These are phyloP conservation scores for Boletus subcaerulescens DNA, from an alignment of 768 basidiomycete genomes.

Conservation along the genomic window DNA sequence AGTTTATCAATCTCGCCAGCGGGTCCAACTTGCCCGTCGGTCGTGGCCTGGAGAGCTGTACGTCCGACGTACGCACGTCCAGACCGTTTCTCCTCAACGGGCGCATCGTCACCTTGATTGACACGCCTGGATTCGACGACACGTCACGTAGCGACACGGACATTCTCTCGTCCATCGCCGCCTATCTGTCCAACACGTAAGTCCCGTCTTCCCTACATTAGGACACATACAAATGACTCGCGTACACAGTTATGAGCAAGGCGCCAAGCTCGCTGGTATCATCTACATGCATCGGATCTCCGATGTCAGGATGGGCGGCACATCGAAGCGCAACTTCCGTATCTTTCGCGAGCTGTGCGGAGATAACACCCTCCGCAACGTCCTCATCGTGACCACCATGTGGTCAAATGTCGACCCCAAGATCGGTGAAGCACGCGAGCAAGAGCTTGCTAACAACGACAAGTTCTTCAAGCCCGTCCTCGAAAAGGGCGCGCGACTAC, in stretches of 20 bases:
- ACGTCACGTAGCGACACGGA: conserved; percentile 47
- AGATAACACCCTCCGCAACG: conserved; percentile 44
- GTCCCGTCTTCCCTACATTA: background rate
- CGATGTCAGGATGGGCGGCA: conserved; percentile 49
- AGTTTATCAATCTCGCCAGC: conserved; percentile 57
- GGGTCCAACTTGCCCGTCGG: conserved; percentile 48
- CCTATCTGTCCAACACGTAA: conserved; percentile 33
- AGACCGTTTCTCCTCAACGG: conserved; percentile 46
- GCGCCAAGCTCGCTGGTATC: conserved; percentile 46
- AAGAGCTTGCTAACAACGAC: conserved; percentile 39
- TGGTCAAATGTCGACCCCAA: conserved; percentile 43
- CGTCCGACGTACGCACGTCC: conserved; percentile 42
- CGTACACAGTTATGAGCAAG: conserved; percentile 31
- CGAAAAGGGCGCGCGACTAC: conserved; percentile 44
- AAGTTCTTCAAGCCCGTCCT: conserved; percentile 53
- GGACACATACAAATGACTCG: background rate
- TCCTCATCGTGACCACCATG: conserved; percentile 54
- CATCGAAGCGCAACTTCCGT: conserved; percentile 48
- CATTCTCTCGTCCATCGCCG: conserved; percentile 50
- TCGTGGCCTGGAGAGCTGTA: conserved; percentile 48
- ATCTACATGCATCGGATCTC: conserved; percentile 56
- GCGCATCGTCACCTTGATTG: conserved; percentile 45
- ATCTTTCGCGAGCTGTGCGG: conserved; percentile 56
- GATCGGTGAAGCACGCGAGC: conserved; percentile 43
- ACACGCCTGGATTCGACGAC: conserved; percentile 65